Conservation (phyloP, 2,329 filamentous ascomycete species). For the Talaromyces piceae region DNA sequence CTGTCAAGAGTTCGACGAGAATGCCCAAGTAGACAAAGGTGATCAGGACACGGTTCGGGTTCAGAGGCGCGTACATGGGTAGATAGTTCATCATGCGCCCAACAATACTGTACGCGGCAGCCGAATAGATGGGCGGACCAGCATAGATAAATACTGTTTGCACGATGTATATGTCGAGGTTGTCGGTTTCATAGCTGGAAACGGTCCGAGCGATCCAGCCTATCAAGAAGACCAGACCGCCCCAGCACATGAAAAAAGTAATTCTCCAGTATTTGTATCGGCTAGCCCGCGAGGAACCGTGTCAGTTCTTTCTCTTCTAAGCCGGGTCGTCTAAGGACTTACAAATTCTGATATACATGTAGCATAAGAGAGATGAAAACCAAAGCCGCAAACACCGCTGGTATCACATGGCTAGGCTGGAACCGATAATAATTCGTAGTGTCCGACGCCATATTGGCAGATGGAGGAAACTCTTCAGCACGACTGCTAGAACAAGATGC, state of each 20-base stretch:
- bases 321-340: conserved; percentile 7
- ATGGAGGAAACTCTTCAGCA: not conserved
- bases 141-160: conserved; percentile 27
- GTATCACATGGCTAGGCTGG: conserved; percentile 25
- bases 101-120: conserved; percentile 31
- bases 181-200: conserved; percentile 22
- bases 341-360: conserved; percentile 30
- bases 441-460: not conserved
- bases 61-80: conserved; percentile 31
- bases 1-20: conserved; percentile 27
- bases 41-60: conserved; percentile 28
- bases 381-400: conserved; percentile 25
- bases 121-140: conserved; percentile 32
- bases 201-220: conserved; percentile 30
- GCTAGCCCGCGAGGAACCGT: too few relatives aligned
- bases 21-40: conserved; percentile 32
- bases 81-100: conserved; percentile 32
- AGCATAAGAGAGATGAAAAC: conserved; percentile 23
- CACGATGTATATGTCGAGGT: conserved; percentile 26
- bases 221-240: conserved; percentile 27
- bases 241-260: conserved; percentile 31
- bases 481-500: not conserved
- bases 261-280: conserved; percentile 28
- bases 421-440: conserved; percentile 18
- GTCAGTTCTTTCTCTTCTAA: too few relatives aligned